Evolutionary conservation across 116 monocot genomes (phyloP), one percentile per base, ranked within the genome.

Genomic region (Trichopus zeylanicus): DNA sequence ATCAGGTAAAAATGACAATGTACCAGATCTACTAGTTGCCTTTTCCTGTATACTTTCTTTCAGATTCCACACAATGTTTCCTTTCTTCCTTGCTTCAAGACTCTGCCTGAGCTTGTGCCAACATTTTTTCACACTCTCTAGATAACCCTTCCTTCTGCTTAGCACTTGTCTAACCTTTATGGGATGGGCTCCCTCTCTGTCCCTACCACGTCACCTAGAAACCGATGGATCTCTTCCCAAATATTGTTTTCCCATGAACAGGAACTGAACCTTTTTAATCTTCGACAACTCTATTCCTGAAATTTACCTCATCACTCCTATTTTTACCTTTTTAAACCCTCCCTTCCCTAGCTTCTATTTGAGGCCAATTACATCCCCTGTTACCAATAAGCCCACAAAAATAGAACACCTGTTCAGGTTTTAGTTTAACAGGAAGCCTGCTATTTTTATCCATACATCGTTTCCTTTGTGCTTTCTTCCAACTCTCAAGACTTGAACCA

Each of bases 371-470:
- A 24, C 73, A 69, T 34, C 61, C 76, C 31, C 71, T 68, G 29
- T 85, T 81, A 47, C 89, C 89, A 23, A 62, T 26, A 46, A 37
- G 31, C 42, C 84, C 89, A 76, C 81, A 78, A 12, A 55, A 68
- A 63, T 70, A 73, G 63, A 81, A 81, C 46, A 58, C 26, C 19
- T 18, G 70, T 24, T 60, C 75, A 34, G 66, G 54, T 49, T 64
- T 81, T 38, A 47, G 22, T 28, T 67, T 75, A 57, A 78, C 70
- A 52, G 48, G 15, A 16, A 49, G 56, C 35, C 31, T 58, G 4
- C 46, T n/a, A n/a, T n/a, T n/a, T n/a, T n/a, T n/a, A n/a, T n/a
- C 63, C 48, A 20, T 8, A 7, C 66, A 72, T 46, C 63, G 22
- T 31, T 69, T 71, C 48, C 67, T 63, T 26, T 26, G 47, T 16